Base-by-base conservation (phyloP, 495 filamentous ascomycete species). In the Aspergillus saccharolyticus region DNA sequence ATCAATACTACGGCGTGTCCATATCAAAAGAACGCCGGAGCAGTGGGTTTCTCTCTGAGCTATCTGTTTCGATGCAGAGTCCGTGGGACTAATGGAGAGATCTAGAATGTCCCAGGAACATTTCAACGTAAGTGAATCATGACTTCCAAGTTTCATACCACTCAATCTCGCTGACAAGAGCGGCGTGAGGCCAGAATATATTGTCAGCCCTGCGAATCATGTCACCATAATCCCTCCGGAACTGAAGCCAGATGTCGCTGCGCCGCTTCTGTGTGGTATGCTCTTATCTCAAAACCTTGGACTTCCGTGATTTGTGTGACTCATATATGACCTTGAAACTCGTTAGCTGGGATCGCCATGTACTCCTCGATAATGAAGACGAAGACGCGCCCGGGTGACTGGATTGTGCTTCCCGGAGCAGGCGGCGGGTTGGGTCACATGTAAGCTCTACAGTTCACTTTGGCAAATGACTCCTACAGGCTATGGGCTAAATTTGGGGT, bases 281-380 rank as follows among this genome's bases (percentile, higher is more conserved):
- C 21, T 45, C 8, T 2, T 44, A 9, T 9, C 14, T 1, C n/a
- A n/a, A n/a, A n/a, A n/a, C n/a, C n/a, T 16, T 28, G 4, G 3
- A 25, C 42, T 51, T 28, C 1, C 24, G 15, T 19, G 18, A 6
- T 47, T 18, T 43, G 12, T 10, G 20, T 43, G 0, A 20, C 52
- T 65, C 25, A 65, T 45, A 1, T n/a, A 10, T 28, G 4, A 3
- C 3, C 9, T 39, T 4, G 14, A 1, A 42, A 70, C 3, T 3
- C 7, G 9, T 49, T 18, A 62, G 74, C 75, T 48, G 75, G 75
- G 14, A 74, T 78, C 42, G 71, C 74, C 8, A 76, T 77, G 75
- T 78, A 76, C 53, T 75, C 73, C n/a, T 75, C 75, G 8, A 75
- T 78, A 49, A 69, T 71, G 55, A 76, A 76, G 55, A 71, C 72